These are phyloP conservation scores for Yamadazyma triangularis DNA, from an alignment of 1,139 yeast genomes.

Conservation along the genomic window DNA sequence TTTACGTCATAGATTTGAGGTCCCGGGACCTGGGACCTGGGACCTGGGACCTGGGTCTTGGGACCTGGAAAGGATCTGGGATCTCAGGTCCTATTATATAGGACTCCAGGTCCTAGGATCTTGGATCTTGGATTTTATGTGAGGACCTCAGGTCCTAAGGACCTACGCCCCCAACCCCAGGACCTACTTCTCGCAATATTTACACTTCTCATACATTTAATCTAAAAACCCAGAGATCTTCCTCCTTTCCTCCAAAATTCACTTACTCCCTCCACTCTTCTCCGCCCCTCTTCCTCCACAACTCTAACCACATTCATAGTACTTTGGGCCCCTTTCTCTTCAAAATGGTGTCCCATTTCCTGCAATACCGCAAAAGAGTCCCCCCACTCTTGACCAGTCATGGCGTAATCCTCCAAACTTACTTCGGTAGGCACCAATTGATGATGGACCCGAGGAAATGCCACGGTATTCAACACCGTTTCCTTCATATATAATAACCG, in stretches of 20 bases:
- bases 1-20: too few species aligned
- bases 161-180: too few species aligned
- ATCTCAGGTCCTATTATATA: too few species aligned
- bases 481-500: conserved; percentile 55
- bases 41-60: too few species aligned
- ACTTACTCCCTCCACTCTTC: conserved; percentile 40
- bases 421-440: conserved; percentile 75
- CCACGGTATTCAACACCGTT: conserved; percentile 62
- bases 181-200: too few species aligned
- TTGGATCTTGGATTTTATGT: too few species aligned
- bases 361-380: conserved; percentile 20
- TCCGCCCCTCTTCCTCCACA: conserved; percentile 18
- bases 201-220: too few species aligned
- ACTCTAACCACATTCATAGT: conserved; percentile 41
- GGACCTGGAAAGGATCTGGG: too few species aligned
- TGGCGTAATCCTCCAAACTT: conserved; percentile 51
- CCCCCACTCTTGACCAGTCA: conserved; percentile 13
- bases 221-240: conserved; percentile 38
- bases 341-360: conserved; percentile 24
- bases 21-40: too few species aligned
- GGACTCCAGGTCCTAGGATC: too few species aligned
- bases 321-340: conserved; percentile 34
- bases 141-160: too few species aligned
- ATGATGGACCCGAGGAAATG: conserved; percentile 83
- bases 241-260: conserved; percentile 46